These are phyloP conservation scores for Sphaceloma murrayae DNA, from an alignment of 2,329 filamentous ascomycete genomes.

Conservation along the genomic window DNA sequence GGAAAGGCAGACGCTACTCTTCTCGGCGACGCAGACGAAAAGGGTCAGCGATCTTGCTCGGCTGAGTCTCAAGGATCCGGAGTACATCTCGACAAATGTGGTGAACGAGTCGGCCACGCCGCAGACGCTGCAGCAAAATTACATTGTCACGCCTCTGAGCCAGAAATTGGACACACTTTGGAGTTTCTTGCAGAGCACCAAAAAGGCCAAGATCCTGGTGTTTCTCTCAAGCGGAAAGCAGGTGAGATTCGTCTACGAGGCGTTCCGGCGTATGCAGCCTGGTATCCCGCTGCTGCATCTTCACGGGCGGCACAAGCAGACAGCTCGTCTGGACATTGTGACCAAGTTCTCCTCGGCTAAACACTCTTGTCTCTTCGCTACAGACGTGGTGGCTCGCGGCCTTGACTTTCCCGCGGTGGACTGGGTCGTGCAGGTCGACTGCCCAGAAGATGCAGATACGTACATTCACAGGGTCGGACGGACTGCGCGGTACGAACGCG, in stretches of 20 bases:
- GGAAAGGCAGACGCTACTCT: slow-evolving; percentile 80
- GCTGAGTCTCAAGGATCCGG: slow-evolving; percentile 77
- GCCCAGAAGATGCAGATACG: slow-evolving; percentile 90
- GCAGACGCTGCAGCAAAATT: slow-evolving; percentile 76
- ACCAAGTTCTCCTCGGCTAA: slow-evolving; percentile 71
- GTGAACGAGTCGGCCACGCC: slow-evolving; percentile 71
- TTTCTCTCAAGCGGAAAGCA: slow-evolving; percentile 95
- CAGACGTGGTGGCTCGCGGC: slow-evolving; percentile 87
- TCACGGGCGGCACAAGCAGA: slow-evolving; percentile 87
- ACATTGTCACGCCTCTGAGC: slow-evolving; percentile 71
- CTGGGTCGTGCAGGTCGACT: slow-evolving; percentile 98
- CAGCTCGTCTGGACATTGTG: slow-evolving; percentile 78
- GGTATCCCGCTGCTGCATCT: slow-evolving; percentile 89
- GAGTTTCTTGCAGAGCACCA: slow-evolving; percentile 81
- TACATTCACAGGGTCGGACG: slow-evolving; percentile 95
- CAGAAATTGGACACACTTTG: slow-evolving; percentile 89
- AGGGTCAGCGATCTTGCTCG: slow-evolving; percentile 86
- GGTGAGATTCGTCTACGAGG: slow-evolving; percentile 90
- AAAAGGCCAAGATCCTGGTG: slow-evolving; percentile 90
- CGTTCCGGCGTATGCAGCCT: slow-evolving; percentile 84
- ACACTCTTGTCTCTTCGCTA: slow-evolving; percentile 82
- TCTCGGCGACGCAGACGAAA: slow-evolving; percentile 93
- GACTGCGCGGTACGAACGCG: slow-evolving; percentile 84
- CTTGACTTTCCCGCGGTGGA: slow-evolving; percentile 95
- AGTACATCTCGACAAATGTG: slow-evolving; percentile 93